Evolutionary conservation across 352 stramenopile genomes (phyloP), one percentile per base, ranked within the genome.

Genomic region (Pythium rhizo-oryzae): DNA sequence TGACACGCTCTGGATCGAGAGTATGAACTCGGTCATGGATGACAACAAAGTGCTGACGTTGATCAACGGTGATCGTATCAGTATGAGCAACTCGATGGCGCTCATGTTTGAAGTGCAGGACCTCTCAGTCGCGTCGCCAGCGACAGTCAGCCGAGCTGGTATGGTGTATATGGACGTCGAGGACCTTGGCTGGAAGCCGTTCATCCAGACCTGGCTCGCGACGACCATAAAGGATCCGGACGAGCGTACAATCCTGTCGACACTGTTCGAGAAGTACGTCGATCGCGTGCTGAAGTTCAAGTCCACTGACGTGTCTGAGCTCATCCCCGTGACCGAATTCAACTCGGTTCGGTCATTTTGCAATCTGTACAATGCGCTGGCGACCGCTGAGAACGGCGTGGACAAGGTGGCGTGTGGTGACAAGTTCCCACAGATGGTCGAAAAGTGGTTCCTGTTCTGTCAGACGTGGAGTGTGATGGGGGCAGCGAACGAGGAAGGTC

Each of bases 81-180:
- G 80, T 58, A 94, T 96, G 87, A 92, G 81, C 39, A 66, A 83
- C 11, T 90, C 84, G 2, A 94, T 95, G 87, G 84, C 96, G 52
- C 91, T 98, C 43, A 81, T 99, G 59, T 98, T 99, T 55, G 96
- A 99, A 70, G 94, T 98, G 7, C 96, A 98, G 69, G 94, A 99
- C 69, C 80, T 99, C 2, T 90, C 90, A 0, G 94, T 98, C 9
- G 96, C 96, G 23, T 98, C 92, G 11, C 95, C 96, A 4, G 96
- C 96, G 1, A 99, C 96, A 3, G 95, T 99, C 1, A 97, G 87
- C 56, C 85, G 94, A 37, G 92, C 93, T 24, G 95, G 95, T 33
- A 97, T 98, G 81, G 92, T 98, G 9, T 98, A 98, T 77, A 97
- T 98, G 87, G 83, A 94, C 46, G 84, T 92, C 5, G 76, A 91